Percentiles rank a stretch among this genome's conserved stretches.
These are phyloP conservation scores for Fusarium humuli DNA, from an alignment of 2,329 filamentous ascomycete species.

Conservation along the genomic window DNA sequence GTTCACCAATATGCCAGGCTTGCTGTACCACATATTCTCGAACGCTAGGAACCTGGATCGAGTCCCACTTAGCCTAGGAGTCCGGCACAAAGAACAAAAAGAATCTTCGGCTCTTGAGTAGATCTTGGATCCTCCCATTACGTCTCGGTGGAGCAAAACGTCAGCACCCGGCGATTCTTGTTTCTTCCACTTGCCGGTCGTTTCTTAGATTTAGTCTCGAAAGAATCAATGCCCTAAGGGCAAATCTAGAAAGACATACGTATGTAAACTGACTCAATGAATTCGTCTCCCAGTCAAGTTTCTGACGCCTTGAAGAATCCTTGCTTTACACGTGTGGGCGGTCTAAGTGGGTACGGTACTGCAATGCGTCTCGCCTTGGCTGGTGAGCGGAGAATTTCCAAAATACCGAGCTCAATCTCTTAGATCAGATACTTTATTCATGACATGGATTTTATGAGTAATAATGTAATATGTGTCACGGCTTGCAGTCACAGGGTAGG, in stretches of 20 bases:
- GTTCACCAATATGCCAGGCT: not conserved
- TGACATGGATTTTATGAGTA: not conserved
- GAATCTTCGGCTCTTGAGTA: not conserved
- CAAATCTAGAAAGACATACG: not conserved
- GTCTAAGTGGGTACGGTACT: not conserved
- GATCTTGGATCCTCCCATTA: not conserved
- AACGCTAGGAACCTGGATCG: not conserved
- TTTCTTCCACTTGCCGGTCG: not conserved
- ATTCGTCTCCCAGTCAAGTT: not conserved
- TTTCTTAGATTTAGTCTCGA: not conserved
- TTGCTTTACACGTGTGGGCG: not conserved
- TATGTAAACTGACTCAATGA: not conserved
- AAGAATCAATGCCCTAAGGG: not conserved
- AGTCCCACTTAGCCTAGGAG: not conserved
- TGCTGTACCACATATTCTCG: not conserved
- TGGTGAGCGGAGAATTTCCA: not conserved
- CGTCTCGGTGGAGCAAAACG: not conserved
- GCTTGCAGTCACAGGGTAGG: not conserved
- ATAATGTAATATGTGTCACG: not conserved
- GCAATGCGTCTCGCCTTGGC: not conserved
- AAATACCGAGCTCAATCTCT: not conserved
- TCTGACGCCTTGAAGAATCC: not conserved
- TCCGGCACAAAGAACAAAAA: not conserved
- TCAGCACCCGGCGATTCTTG: not conserved
- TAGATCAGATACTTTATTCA: not conserved